Evolutionary conservation across 371 early-diverging fungal genomes (phyloP), one percentile per base, ranked within the genome.

Genomic region (Mortierella sp.): DNA sequence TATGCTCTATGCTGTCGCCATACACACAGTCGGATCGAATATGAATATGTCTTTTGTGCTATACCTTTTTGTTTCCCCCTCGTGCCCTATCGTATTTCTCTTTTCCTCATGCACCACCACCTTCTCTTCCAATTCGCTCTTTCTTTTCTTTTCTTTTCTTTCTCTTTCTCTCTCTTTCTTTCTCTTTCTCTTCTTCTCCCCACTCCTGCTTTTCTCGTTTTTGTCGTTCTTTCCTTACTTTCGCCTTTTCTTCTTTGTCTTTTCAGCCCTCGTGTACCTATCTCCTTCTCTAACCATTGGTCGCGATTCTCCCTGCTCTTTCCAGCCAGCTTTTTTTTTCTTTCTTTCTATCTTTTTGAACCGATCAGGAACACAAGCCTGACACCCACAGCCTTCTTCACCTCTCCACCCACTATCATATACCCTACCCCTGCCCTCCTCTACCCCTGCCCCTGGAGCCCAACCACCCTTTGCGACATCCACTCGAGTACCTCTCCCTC

Each of bases 1-100:
- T n/a, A n/a, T n/a, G n/a, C n/a, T 45, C 45, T 45, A 45, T 45
- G n/a, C 45, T 45, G 10, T 28, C 72, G n/a, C 52, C 47, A 31
- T 54, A 73, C 72, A 75, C 80, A 45, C 73, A 48, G 45, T 80
- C 63, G 42, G 80, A 71, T 76, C 45, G 52, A 76, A 80, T 80
- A 54, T 80, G 80, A 48, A 80, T 76, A 38, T 38, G 60, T 58
- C 31, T 26, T 19, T 1, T 31, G 31, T 60, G 57, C 42, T 26
- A n/a, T 31, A 19, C 52, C 44, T 58, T 42, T 38, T 38, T 26
- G n/a, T 63, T 0, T 16, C 70, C 13, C 10, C 52, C 73, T 21
- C 24, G 47, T 52, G 50, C 28, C 47, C 52, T 50, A 73, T 50
- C 54, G 52, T 50, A 21, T 19, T 31, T 19, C 11, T 48, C 26